A percentile compares a stretch with the other conserved stretches of the same genome.
Evolutionary conservation across 2,329 filamentous ascomycete genomes (phyloP).

Genomic region (Cryphonectria parasitica): DNA sequence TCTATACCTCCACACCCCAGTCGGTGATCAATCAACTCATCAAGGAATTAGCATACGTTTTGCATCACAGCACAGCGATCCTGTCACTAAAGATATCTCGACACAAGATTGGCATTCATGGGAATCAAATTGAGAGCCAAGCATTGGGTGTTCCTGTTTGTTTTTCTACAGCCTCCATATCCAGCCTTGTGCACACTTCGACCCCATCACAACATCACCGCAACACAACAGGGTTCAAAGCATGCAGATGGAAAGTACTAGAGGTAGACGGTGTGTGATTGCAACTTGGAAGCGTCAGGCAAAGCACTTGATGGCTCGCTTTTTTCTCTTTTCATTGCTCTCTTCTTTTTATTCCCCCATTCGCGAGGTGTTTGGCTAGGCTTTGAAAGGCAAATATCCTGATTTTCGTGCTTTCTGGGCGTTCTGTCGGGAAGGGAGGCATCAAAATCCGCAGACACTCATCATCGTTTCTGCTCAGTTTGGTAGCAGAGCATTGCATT

Average conservation of each 20-base stretch:
- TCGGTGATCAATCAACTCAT: background rate
- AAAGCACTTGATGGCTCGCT: background rate
- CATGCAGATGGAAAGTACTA: background rate
- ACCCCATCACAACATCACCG: background rate
- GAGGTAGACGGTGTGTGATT: background rate
- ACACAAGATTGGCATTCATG: background rate
- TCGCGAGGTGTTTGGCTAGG: slow-evolving; percentile 1
- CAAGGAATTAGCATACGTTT: background rate
- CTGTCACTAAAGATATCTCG: background rate
- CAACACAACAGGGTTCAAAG: background rate
- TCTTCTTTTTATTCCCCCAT: background rate
- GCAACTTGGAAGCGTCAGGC: background rate
- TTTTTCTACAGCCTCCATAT: background rate
- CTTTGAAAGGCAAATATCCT: slow-evolving; percentile 4
- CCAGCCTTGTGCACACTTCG: background rate
- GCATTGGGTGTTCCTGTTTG: background rate
- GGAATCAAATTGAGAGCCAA: background rate
- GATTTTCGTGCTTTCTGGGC: background rate
- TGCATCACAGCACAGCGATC: background rate
- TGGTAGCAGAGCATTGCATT: background rate
- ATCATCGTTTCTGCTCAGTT: background rate
- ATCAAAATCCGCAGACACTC: background rate
- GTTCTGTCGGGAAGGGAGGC: background rate
- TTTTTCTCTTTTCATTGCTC: background rate
- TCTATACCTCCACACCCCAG: background rate